Conservation (phyloP, 2,329 filamentous ascomycete species). For the Microsporum canis region DNA sequence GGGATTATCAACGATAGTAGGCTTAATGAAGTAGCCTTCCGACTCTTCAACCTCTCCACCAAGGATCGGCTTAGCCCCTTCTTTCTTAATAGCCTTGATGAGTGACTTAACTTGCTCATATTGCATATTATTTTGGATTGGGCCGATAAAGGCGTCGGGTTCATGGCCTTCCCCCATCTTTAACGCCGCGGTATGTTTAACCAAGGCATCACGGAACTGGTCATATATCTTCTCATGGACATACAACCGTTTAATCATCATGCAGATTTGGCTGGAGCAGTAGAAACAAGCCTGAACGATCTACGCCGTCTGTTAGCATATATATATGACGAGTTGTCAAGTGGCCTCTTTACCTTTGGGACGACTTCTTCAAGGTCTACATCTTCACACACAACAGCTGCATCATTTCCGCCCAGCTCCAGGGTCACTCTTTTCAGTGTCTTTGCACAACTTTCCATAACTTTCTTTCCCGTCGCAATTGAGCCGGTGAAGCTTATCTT, state of each 20-base stretch:
- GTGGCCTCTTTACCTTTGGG: slow-evolving; percentile 25
- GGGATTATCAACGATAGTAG: slow-evolving; percentile 45
- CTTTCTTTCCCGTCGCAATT: slow-evolving; percentile 48
- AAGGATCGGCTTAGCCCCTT: slow-evolving; percentile 41
- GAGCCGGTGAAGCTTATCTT: slow-evolving; percentile 57
- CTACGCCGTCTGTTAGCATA: not conserved
- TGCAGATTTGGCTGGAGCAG: slow-evolving; percentile 43
- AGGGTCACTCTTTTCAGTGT: slow-evolving; percentile 52
- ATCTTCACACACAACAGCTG: slow-evolving; percentile 48
- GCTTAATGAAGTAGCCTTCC: slow-evolving; percentile 43
- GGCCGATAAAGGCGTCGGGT: slow-evolving; percentile 44
- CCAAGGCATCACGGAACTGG: slow-evolving; percentile 38
- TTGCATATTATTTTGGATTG: slow-evolving; percentile 51
- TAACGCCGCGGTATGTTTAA: slow-evolving; percentile 25
- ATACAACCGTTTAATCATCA: slow-evolving; percentile 45
- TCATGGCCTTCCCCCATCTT: slow-evolving; percentile 19
- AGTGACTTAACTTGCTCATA: slow-evolving; percentile 46
- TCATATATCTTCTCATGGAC: slow-evolving; percentile 46
- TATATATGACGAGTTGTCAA: not conserved
- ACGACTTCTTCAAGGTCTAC: slow-evolving; percentile 44
- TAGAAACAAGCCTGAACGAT: slow-evolving; percentile 18
- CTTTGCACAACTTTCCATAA: slow-evolving; percentile 46
- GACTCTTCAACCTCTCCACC: slow-evolving; percentile 33
- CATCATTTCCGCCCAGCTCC: slow-evolving; percentile 53
- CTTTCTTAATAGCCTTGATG: slow-evolving; percentile 44